phyloP scores from a whole-genome alignment of 2,329 filamentous ascomycete species.

The Cladobotryum mycophilum region DNA sequence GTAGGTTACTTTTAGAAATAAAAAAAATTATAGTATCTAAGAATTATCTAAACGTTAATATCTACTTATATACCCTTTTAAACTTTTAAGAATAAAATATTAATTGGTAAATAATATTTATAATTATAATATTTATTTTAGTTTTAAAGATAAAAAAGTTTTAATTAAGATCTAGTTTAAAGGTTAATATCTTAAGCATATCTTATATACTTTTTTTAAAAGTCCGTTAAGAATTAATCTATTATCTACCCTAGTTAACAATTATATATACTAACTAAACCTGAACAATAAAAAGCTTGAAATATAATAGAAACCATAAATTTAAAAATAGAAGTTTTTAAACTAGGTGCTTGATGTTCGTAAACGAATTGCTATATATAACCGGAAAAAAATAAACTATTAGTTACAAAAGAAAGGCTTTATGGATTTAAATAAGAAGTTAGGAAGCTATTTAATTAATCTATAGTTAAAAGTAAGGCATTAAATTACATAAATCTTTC shows the following conservation, averaged over 20 bases:
- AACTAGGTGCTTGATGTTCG: conserved; percentile 32
- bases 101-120: conserved; percentile 20
- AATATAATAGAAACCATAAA: conserved; percentile 37
- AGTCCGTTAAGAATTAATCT: conserved; percentile 35
- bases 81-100: conserved; percentile 47
- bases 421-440: too few species aligned
- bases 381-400: conserved; percentile 28
- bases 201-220: conserved; percentile 27
- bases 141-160: too few species aligned
- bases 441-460: too few species aligned
- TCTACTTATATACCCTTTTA: conserved; percentile 48
- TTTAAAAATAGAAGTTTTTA: conserved; percentile 21
- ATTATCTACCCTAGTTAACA: conserved; percentile 41
- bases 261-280: conserved; percentile 57
- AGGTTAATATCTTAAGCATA: conserved; percentile 22
- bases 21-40: conserved; percentile 34
- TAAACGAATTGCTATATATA: conserved; percentile 12
- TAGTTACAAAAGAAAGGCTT: too few species aligned
- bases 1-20: conserved; percentile 47
- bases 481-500: too few species aligned
- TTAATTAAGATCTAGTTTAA: conserved; percentile 18
- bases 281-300: conserved; percentile 37
- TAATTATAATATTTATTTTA: conserved; percentile 36
- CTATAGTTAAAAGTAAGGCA: too few species aligned
- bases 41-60: conserved; percentile 49